Base-by-base conservation (phyloP, 495 filamentous ascomycete genomes). In the Podospora tetraspora region DNA sequence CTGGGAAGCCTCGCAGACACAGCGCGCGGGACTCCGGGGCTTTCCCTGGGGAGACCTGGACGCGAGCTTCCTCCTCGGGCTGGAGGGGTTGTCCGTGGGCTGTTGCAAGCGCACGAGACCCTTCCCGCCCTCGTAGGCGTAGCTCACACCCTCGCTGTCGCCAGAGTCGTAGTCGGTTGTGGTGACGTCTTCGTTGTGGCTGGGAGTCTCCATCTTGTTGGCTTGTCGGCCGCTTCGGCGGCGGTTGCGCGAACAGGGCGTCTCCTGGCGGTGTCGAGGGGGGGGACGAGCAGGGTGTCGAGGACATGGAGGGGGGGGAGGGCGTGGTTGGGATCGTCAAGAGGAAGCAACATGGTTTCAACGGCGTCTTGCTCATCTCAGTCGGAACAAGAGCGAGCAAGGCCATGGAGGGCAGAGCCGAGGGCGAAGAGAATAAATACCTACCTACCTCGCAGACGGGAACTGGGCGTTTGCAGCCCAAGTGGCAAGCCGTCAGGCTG, bases 81-180 rank as follows among this genome's bases (percentile, higher is more conserved):
- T 71, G 27, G 29, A 64, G 29, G 58, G 43, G 43, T 0, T 59
- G 21, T 74, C 69, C 10, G 52, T 24, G 56, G 10, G 23, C 57
- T 63, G 65, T 61, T 66, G 61, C 58, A 56, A 66, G 58, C 19
- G 25, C 30, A 61, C 65, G 22, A 29, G 3, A 25, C 1, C 25
- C 34, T 29, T 62, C 30, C 65, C 37, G 19, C 68, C 66, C 60
- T 73, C 61, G 68, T 74, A 76, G 61, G 71, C 69, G 34, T 71
- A 74, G 62, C 67, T 68, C 27, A 72, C 66, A 1, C 68, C 64
- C 57, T 70, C 74, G 23, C 71, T 74, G 22, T 72, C 74, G 65
- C 73, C 74, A 37, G 74, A 76, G 56, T 76, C 74, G 61, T 70
- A 76, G 63, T 76, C 74, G 21, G 72, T 76, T 21, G 72, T 76